These are phyloP conservation scores for Rhododendron henanense DNA, from an alignment of 148 eudicot genomes.

Conservation along the genomic window DNA sequence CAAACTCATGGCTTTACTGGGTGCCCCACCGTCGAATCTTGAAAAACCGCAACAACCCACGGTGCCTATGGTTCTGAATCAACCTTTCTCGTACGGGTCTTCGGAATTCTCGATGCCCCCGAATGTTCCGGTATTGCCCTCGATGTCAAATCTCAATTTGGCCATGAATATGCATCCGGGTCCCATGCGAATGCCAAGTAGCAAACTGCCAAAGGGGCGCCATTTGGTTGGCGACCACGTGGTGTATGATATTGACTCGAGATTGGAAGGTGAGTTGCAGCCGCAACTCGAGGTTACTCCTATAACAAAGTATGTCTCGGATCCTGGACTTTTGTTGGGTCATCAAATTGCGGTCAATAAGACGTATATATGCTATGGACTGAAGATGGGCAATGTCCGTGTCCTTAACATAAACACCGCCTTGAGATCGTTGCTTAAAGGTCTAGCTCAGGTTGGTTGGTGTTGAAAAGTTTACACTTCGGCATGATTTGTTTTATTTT, in stretches of 20 bases:
- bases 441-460: conserved; percentile 73
- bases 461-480: conserved; percentile 3
- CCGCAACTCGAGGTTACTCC: conserved; percentile 97
- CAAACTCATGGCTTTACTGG: conserved; percentile 69
- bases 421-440: conserved; percentile 78
- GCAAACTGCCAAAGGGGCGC: conserved; percentile 80
- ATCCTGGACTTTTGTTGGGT: conserved; percentile 82
- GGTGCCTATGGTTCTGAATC: conserved; percentile 23
- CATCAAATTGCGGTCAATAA: conserved; percentile 91
- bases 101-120: conserved; percentile 34
- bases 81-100: conserved; percentile 34
- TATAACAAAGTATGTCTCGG: conserved; percentile 86
- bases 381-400: conserved; percentile 82
- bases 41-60: conserved; percentile 35
- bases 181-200: conserved; percentile 68
- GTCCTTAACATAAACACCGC: conserved; percentile 95
- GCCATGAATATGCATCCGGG: conserved; percentile 27
- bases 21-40: conserved; percentile 39
- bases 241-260: conserved; percentile 71
- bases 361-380: conserved; percentile 89
- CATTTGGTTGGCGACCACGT: conserved; percentile 61
- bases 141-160: conserved; percentile 23
- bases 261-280: conserved; percentile 84
- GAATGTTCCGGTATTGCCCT: conserved; percentile 8
- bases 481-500: not conserved